A percentile compares a stretch with the other conserved stretches of the same genome.
These are phyloP conservation scores for Articulospora tetracladia DNA, from an alignment of 495 filamentous ascomycete species.

Conservation along the genomic window DNA sequence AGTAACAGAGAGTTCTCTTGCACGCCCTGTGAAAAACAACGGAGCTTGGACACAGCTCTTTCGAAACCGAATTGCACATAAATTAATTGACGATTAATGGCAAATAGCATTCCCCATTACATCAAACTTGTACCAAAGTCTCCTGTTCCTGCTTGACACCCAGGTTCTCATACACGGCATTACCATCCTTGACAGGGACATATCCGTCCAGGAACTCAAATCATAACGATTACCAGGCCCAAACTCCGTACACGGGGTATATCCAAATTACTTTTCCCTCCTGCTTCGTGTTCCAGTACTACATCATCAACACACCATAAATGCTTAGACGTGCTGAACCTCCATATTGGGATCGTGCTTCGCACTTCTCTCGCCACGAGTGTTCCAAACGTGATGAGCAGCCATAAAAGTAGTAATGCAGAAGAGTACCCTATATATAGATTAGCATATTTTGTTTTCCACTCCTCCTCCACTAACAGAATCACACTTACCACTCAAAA, in stretches of 20 bases:
- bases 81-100: too few species aligned
- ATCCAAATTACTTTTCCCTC: background rate
- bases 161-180: background rate
- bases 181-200: background rate
- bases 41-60: too few species aligned
- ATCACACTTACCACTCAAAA: conserved; percentile 22
- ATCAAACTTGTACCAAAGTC: background rate
- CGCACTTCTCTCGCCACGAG: background rate
- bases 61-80: too few species aligned
- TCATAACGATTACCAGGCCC: background rate
- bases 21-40: too few species aligned
- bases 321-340: conserved; percentile 6
- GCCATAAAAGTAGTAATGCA: background rate
- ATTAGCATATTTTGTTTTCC: background rate
- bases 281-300: background rate
- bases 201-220: background rate
- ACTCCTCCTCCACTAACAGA: background rate
- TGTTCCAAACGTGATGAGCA: background rate
- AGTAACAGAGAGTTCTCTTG: too few species aligned
- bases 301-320: background rate
- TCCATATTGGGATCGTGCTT: conserved; percentile 16
- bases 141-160: background rate
- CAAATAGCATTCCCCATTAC: too few species aligned
- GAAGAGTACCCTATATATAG: background rate
- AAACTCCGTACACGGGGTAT: background rate